Evolutionary conservation across 345 rosid species (phyloP).

Genomic region (Firmiana major): DNA sequence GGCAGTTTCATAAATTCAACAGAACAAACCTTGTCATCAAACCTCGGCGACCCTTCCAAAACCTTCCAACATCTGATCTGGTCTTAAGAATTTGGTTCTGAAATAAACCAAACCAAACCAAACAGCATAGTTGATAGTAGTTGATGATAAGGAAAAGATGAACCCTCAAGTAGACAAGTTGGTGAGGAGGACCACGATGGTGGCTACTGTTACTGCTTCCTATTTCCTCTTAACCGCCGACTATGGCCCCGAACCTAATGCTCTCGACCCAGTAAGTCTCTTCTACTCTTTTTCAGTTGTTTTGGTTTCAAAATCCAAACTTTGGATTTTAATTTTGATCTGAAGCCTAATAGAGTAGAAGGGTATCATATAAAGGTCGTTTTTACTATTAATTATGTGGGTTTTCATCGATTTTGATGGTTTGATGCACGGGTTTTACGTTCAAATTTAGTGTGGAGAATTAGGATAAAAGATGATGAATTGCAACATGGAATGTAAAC

Average conservation of each 20-base stretch:
- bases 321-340: background rate
- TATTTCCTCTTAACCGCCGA: constrained; percentile 89
- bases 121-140: background rate
- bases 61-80: background rate
- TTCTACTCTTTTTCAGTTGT: background rate
- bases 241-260: constrained; percentile 86
- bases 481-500: background rate
- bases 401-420: constrained; percentile 3
- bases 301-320: background rate
- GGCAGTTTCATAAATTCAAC: background rate
- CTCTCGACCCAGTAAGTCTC: constrained; percentile 67
- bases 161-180: constrained; percentile 64
- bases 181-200: constrained; percentile 78
- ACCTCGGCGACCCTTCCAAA: background rate
- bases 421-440: background rate
- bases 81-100: constrained; percentile 3
- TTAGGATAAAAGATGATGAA: background rate
- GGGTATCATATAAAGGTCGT: background rate
- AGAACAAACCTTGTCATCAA: background rate
- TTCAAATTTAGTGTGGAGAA: background rate
- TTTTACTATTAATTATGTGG: background rate
- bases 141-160: constrained; percentile 28
- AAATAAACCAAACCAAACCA: background rate
- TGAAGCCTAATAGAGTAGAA: background rate
- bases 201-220: constrained; percentile 71